A percentile compares a stretch with the other conserved stretches of the same genome.
Evolutionary conservation across 2,329 filamentous ascomycete species (phyloP).

Genomic region (Macrophomina tecta): DNA sequence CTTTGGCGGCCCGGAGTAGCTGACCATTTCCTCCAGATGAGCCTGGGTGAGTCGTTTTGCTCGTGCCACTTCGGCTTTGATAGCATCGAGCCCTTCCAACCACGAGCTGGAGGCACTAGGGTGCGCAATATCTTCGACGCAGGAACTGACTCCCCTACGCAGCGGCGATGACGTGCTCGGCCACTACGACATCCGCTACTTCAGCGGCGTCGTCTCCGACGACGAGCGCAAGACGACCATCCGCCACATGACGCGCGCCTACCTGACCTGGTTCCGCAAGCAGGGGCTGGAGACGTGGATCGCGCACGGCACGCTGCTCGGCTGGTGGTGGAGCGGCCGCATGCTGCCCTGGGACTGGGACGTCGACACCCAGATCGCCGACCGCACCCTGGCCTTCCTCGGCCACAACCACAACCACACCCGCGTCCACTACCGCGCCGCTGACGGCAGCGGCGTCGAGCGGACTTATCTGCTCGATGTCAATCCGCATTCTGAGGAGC

Average conservation of each 20-base stretch:
- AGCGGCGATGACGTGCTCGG: constrained; percentile 60
- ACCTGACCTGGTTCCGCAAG: constrained; percentile 69
- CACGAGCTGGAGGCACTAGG: not conserved
- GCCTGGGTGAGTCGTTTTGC: constrained; percentile 21
- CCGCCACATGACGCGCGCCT: constrained; percentile 73
- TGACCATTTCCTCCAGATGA: constrained; percentile 17
- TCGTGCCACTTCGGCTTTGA: not conserved
- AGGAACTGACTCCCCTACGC: not conserved
- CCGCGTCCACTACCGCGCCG: constrained; percentile 52
- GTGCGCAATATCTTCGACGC: not conserved
- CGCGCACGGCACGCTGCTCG: constrained; percentile 81
- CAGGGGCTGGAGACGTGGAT: constrained; percentile 81
- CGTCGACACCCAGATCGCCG: constrained; percentile 79
- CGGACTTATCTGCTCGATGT: constrained; percentile 75
- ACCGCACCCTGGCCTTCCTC: constrained; percentile 69
- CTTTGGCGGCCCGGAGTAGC: not conserved
- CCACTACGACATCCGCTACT: constrained; percentile 79
- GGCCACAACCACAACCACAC: constrained; percentile 73
- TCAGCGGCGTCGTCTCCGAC: constrained; percentile 67
- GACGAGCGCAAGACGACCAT: constrained; percentile 70
- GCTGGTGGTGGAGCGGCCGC: constrained; percentile 86
- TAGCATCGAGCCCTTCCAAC: not conserved
- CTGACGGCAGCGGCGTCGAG: constrained; percentile 43
- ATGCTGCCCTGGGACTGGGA: constrained; percentile 87
- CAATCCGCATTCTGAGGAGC: constrained; percentile 71